Conservation (phyloP, 1,284 basidiomycete species). For the Boletus smithii region DNA sequence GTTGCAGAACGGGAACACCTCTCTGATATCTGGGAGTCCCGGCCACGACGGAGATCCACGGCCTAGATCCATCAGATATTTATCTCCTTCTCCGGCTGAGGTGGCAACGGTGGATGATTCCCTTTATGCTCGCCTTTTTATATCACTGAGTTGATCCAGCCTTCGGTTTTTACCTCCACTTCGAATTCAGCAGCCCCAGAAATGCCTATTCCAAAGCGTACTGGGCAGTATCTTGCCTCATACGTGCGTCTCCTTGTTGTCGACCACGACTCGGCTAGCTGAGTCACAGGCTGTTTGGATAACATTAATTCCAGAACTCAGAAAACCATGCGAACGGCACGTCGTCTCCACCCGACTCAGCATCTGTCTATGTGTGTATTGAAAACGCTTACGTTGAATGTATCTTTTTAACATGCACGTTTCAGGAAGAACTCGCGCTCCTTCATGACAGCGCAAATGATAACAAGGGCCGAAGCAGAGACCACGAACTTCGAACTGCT, state of each 20-base stretch:
- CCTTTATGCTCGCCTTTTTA: conserved; percentile 6
- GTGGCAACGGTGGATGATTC: conserved; percentile 14
- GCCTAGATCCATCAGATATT: conserved; percentile 8
- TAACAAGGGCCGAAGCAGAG: conserved; percentile 23
- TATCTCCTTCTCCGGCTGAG: conserved; percentile 6
- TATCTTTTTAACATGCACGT: neutral
- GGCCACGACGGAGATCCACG: conserved; percentile 1
- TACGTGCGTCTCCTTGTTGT: conserved; percentile 14
- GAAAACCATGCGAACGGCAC: conserved; percentile 5
- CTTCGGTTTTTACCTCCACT: neutral
- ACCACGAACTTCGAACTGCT: conserved; percentile 49
- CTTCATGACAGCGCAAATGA: conserved; percentile 35
- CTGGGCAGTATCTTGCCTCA: neutral
- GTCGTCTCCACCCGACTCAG: conserved; percentile 4
- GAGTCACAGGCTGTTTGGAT: neutral
- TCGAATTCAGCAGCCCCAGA: conserved; percentile 2
- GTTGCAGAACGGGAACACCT: conserved; percentile 13
- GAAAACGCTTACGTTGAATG: neutral
- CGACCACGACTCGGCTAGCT: neutral
- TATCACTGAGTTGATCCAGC: conserved; percentile 17
- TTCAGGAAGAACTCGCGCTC: conserved; percentile 43
- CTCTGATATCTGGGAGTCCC: conserved; percentile 9
- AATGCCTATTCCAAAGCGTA: conserved; percentile 20
- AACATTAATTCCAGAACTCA: conserved; percentile 7
- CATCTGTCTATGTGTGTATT: conserved; percentile 24